phyloP scores from a whole-genome alignment of 2,329 filamentous ascomycete species.

The Colletotrichum spaethianum region DNA sequence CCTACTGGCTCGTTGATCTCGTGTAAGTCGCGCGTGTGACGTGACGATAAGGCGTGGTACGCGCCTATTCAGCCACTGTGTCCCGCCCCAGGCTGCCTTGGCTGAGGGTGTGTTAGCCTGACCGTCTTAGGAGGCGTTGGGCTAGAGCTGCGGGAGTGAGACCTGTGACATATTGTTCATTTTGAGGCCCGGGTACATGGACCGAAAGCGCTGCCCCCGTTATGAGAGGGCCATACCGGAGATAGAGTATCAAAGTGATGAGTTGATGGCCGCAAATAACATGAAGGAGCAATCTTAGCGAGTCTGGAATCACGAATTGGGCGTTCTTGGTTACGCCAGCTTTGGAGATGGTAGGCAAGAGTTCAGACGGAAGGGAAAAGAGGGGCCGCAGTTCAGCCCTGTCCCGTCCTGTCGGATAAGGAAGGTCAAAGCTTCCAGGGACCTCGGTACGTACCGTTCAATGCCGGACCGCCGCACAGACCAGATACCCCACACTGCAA shows the following conservation, averaged over 20 bases:
- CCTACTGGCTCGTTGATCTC: background rate
- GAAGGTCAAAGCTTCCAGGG: conserved; percentile 23
- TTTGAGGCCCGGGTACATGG: background rate
- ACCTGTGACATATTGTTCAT: background rate
- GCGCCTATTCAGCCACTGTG: background rate
- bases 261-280: background rate
- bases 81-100: conserved; percentile 25
- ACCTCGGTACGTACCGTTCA: background rate
- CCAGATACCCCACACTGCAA: conserved; percentile 5
- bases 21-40: conserved; percentile 15
- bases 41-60: background rate
- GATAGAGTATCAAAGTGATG: background rate
- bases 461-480: background rate
- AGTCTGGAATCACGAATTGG: background rate
- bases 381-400: conserved; percentile 27
- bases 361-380: background rate
- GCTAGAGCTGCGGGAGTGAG: conserved; percentile 8
- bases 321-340: background rate
- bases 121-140: conserved; percentile 13
- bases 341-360: conserved; percentile 7
- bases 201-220: background rate
- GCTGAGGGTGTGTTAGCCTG: conserved; percentile 33
- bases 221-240: too few species aligned
- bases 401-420: conserved; percentile 19
- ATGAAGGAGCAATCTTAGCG: background rate